Percentiles rank a stretch among this genome's conserved stretches.
These are phyloP conservation scores for Coemansia sp. DNA, from an alignment of 192 early-diverging fungal species.

Conservation along the genomic window DNA sequence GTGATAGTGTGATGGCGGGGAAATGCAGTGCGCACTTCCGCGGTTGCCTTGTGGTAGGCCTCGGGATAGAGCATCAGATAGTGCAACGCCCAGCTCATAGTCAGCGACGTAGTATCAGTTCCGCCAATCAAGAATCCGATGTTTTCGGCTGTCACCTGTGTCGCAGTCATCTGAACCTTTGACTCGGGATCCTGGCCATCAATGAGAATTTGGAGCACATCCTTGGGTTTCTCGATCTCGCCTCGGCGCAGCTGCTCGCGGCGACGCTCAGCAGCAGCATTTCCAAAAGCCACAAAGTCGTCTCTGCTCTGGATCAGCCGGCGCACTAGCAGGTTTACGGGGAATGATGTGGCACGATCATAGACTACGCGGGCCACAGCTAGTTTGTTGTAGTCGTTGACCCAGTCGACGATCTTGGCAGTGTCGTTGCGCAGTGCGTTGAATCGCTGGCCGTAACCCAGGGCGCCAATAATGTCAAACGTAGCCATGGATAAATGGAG, in stretches of 20 bases:
- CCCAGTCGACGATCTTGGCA: slow-evolving; percentile 19
- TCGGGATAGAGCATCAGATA: slow-evolving; percentile 38
- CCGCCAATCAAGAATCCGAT: slow-evolving; percentile 36
- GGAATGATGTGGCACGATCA: slow-evolving; percentile 8
- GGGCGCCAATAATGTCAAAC: slow-evolving; percentile 30
- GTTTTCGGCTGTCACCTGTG: slow-evolving; percentile 33
- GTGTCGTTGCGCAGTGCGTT: slow-evolving; percentile 22
- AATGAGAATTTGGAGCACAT: slow-evolving; percentile 45
- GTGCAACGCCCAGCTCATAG: slow-evolving; percentile 43
- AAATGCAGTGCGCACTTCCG: slow-evolving; percentile 36
- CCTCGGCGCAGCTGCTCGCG: slow-evolving; percentile 7
- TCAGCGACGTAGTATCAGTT: slow-evolving; percentile 40
- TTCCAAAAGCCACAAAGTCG: slow-evolving; percentile 25
- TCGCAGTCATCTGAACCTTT: slow-evolving; percentile 29
- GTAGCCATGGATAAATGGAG: slow-evolving; percentile 23
- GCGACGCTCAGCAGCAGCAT: slow-evolving; percentile 5
- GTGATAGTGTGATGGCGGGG: slow-evolving; percentile 26
- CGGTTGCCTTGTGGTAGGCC: slow-evolving; percentile 10
- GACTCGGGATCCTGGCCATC: slow-evolving; percentile 48
- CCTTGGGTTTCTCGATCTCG: slow-evolving; percentile 30
- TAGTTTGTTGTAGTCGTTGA: slow-evolving; percentile 17
- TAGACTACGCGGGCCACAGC: slow-evolving; percentile 4
- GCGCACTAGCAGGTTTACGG: slow-evolving; percentile 2
- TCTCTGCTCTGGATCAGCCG: slow-evolving; percentile 15
- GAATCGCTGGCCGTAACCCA: slow-evolving; percentile 45